Percentiles rank a stretch among this genome's conserved stretches.
phyloP scores from a whole-genome alignment of 2,329 filamentous ascomycete species.

The Alternaria sp. region DNA sequence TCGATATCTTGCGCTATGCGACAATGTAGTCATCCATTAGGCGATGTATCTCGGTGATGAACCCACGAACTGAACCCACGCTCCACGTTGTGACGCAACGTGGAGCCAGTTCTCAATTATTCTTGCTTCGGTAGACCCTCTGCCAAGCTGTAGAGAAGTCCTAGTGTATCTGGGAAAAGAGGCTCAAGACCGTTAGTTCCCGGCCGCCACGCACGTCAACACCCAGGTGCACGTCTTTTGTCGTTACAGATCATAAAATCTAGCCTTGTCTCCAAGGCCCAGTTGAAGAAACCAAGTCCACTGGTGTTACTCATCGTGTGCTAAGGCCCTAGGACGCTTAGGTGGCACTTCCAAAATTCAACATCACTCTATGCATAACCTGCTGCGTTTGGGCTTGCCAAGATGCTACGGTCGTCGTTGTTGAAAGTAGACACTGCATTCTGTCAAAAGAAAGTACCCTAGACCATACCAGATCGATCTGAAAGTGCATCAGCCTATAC shows the following conservation, averaged over 20 bases:
- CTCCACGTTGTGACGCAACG: background rate
- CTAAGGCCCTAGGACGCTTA: background rate
- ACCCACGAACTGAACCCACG: background rate
- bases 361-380: background rate
- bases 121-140: background rate
- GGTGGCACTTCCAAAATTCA: background rate
- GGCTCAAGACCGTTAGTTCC: background rate
- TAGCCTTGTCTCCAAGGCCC: background rate
- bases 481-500: background rate
- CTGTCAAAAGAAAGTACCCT: background rate
- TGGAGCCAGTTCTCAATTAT: background rate
- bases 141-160: background rate
- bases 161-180: background rate
- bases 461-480: background rate
- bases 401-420: background rate
- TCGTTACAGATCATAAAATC: background rate
- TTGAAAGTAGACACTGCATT: background rate
- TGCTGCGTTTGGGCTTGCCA: background rate
- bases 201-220: background rate
- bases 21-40: background rate
- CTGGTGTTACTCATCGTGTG: background rate
- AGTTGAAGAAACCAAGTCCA: background rate
- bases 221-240: background rate
- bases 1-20: background rate
- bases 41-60: background rate